Base-by-base conservation (phyloP, 768 basidiomycete genomes). In the Coprinopsis strossmayeri region DNA sequence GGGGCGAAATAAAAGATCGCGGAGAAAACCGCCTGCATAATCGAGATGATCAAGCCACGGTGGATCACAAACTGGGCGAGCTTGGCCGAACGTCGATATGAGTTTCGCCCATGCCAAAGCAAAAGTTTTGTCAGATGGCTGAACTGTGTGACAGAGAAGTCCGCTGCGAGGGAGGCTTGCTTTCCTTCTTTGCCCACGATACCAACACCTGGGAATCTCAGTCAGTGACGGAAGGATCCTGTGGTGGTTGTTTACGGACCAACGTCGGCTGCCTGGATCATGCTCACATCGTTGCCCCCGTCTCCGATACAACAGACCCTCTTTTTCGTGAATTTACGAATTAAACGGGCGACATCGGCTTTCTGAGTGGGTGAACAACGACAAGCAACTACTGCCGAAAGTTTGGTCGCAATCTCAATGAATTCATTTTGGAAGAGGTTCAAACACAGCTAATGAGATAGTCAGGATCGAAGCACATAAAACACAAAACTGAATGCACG, bases 101-200 rank as follows among this genome's bases (percentile, higher is more conserved):
- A 96, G 67, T 98, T 98, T 39, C 96, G 87, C 4, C 96, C 96
- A 54, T 98, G 96, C 96, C 96, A 99, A 34, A 98, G 77, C 17
- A 99, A 84, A 2, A 99, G 80, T 64, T 98, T 98, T 10, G 94
- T 96, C 42, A 99, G 81, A 64, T 81, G 78, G 60, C 89, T 91
- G 77, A 99, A 99, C 63, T 99, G 96, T 2, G 85, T 96, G 53
- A 99, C 89, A 2, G 92, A 95, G 61, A 99, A 98, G 66, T 98
- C 96, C 1, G 96, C 96, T 0, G 96, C 95, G n/a, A 99, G 79
- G 0, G 94, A 97, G 0, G 96, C 96, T 66, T 98, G 96, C 62
- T 91, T 94, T 21, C 96, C 96, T 72, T 98, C 96, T 65, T 99
- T 98, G 17, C 96, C 96, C 15, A 98, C 96, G 55, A 99, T 98